Evolutionary conservation across 2,329 filamentous ascomycete genomes (phyloP).

Genomic region (Neodidymelliopsis sp.): DNA sequence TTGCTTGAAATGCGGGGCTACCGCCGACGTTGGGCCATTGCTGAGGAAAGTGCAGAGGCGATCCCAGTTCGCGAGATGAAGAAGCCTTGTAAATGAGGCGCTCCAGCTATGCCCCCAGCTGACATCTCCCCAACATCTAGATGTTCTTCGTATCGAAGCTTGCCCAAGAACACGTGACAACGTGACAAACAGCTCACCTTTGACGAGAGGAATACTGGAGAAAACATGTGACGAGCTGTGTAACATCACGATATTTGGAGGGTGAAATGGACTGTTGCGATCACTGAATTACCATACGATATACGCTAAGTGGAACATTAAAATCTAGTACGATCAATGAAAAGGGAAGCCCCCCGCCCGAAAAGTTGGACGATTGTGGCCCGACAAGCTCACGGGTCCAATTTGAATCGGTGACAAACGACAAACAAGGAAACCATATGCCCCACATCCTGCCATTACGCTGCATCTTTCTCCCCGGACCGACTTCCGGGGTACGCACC

Average conservation of each 20-base stretch:
- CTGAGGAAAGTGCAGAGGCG: background rate
- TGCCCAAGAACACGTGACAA: constrained; percentile 1
- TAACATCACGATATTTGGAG: background rate
- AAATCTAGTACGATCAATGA: constrained; percentile 4
- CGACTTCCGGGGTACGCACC: constrained; percentile 29
- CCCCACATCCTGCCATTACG: constrained; percentile 8
- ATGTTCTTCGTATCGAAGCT: constrained; percentile 6
- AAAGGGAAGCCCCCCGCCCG: background rate
- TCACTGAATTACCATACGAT: background rate
- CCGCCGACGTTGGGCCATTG: constrained; percentile 5
- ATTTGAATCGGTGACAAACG: constrained; percentile 12
- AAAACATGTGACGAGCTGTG: too few species aligned
- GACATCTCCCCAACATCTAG: background rate
- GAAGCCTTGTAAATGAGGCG: background rate
- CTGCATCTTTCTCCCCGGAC: constrained; percentile 27
- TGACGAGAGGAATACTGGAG: background rate
- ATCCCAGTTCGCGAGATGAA: constrained; percentile 8
- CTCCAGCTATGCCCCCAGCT: background rate
- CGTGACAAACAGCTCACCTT: background rate
- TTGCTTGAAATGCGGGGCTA: constrained; percentile 5
- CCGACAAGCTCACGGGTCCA: constrained; percentile 2
- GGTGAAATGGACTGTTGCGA: background rate
- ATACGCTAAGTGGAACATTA: constrained; percentile 7
- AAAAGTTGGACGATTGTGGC: constrained; percentile 1
- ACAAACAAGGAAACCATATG: constrained; percentile 1